Base-by-base conservation (phyloP, 345 rosid species). In the Ceriops zippeliana region DNA sequence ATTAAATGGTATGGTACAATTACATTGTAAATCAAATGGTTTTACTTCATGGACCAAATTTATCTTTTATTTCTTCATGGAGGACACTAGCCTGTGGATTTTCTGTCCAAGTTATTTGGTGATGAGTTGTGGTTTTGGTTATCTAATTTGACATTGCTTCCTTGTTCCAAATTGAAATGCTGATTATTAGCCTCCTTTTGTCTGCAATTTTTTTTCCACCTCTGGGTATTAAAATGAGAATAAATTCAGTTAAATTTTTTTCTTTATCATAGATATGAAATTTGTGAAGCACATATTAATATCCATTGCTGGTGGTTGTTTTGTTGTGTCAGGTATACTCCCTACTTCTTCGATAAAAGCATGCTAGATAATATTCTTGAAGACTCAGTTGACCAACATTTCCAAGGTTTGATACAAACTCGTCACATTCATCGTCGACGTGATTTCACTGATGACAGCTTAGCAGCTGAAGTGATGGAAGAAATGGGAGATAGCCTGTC, bases 341-440 rank as follows among this genome's bases (percentile, higher is more conserved):
- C 99, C 13, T 95, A 90, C 79, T 95, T 95, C 84, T 95, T 95
- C 52, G 90, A 95, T 82, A 91, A 95, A 78, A 81, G 71, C 82
- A 90, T 88, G 80, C 90, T 95, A 24, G 98, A 95, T 82, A 86
- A 84, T 85, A 90, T 95, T 81, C 96, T 91, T 58, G 98, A 95
- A 76, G 96, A 95, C 79, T 91, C 96, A 52, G 93, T 90, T 42
- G 97, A 91, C 76, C 96, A 95, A 78, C 97, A 91, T 82, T 95
- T 91, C 70, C 87, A 87, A 77, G 66, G 82, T 71, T 79, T 95
- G 79, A 88, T 95, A 69, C 93, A 91, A 90, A 90, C 84, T 32
- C 89, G 97, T 73, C 98, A 91, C 71, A 82, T 83, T 78, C 90
- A 90, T 71, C 90, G 98, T 67, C 87, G 88, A 62, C 83, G 82